Conservation (phyloP, 2,329 filamentous ascomycete species). For the Colletotrichum sojae region DNA sequence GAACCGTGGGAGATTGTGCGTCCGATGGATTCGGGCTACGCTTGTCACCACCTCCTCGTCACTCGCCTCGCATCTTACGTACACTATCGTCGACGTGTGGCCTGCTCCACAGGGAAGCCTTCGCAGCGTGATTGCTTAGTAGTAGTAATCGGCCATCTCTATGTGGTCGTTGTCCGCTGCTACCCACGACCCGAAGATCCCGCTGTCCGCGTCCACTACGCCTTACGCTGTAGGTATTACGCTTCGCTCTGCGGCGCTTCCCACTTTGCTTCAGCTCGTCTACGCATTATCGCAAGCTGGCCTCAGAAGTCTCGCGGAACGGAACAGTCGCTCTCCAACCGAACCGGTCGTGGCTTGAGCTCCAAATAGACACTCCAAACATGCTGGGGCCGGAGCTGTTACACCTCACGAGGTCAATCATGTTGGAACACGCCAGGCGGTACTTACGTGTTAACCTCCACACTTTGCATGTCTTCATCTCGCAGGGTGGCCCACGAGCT, state of each 20-base stretch:
- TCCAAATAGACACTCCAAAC: slow-evolving; percentile 22
- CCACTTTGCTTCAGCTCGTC: not conserved
- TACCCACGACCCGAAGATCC: slow-evolving; percentile 23
- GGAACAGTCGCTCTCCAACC: not conserved
- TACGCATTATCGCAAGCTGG: slow-evolving; percentile 3
- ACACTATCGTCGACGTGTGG: not conserved
- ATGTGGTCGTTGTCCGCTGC: slow-evolving; percentile 14
- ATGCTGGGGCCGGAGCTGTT: slow-evolving; percentile 16
- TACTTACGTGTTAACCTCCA: slow-evolving; percentile 30
- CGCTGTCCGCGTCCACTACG: slow-evolving; percentile 6
- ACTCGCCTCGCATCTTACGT: slow-evolving; percentile 12
- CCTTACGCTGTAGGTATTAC: too few species aligned
- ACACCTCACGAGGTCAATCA: slow-evolving; percentile 32
- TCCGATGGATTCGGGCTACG: slow-evolving; percentile 22
- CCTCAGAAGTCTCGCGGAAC: not conserved
- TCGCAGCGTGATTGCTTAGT: not conserved
- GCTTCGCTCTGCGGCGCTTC: too few species aligned
- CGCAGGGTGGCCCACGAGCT: not conserved
- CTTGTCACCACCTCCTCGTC: slow-evolving; percentile 5
- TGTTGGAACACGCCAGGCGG: slow-evolving; percentile 20
- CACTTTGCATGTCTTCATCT: slow-evolving; percentile 31
- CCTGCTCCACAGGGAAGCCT: slow-evolving; percentile 17
- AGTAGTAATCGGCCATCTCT: slow-evolving; percentile 19
- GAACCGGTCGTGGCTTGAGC: not conserved
- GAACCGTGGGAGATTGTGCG: too few species aligned